Evolutionary conservation across 2,329 filamentous ascomycete genomes (phyloP), one percentile per base, ranked within the genome.

Genomic region (Exophiala spinifera): DNA sequence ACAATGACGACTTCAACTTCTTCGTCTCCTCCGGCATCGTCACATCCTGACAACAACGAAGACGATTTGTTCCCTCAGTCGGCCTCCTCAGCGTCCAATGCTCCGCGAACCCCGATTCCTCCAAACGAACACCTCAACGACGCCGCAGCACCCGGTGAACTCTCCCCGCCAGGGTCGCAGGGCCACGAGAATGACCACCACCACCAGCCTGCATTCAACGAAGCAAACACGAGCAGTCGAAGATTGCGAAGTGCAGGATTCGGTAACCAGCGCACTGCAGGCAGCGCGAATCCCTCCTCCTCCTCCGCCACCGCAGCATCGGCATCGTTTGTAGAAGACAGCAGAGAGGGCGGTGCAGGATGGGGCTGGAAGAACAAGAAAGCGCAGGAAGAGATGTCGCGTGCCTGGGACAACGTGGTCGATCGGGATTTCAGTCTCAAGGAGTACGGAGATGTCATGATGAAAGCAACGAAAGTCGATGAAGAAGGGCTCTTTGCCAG

Each of bases 321-420:
- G 11, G 28, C 28, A 10, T 5, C 28, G 28, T 31, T 10, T 31
- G 28, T 21, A 33, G 15, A n/a, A 49, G 37, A 15, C 65, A 63
- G 60, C 62, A 31, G 62, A 53, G 71, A 72, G 48, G 70, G 76
- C 33, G 69, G 72, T 56, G 78, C 78, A 6, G 76, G 79, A 2
- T 76, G 74, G 43, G 70, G 70, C 7, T 84, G 80, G 79, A 74
- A 73, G 61, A 81, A 74, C 57, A 80, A 79, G 66, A 82, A 81
- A 63, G 77, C 79, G 4, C 67, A 76, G 57, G 81, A 84, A 55
- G 82, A 84, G 51, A 78, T 74, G 60, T 69, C 75, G 40, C 71
- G 78, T 21, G 77, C 76, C 15, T 72, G 74, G 72, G 75, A 77
- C 23, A 64, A 63, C 57, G 61, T 84, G 44, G 64, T 80, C 46